Base-by-base conservation (phyloP, 202 grass and related monocot species). In the Bolboschoenoplectus hybrid region DNA sequence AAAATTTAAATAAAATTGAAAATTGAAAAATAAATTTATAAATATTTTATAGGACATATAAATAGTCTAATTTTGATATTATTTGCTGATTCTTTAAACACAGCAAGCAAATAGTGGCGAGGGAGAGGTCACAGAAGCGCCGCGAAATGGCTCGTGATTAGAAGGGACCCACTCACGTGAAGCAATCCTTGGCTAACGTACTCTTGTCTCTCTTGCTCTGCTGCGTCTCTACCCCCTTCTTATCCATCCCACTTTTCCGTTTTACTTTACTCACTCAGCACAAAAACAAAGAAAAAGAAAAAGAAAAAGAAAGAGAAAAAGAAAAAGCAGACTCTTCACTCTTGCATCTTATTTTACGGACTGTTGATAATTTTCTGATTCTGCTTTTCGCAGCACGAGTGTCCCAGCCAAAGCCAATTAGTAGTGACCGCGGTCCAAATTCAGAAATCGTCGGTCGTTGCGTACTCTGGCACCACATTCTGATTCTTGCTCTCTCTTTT, bases 161-260 rank as follows among this genome's bases (percentile, higher is more conserved):
- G 47, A 55, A 56, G 63, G 81, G 81, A 70, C 81, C 81, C 81
- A 84, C 81, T 65, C 81, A 84, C 81, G 81, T 84, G 81, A 68
- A 70, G 81, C 81, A 84, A 84, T 84, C 81, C 81, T 41, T 53
- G 41, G 81, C 26, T 57, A 70, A 70, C 63, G 62, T 84, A 84
- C 81, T 84, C 0, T 70, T 57, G 32, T 84, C 45, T 84, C 63
- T 70, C 63, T 84, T 84, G 7, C 46, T 47, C 63, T 51, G 26
- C 26, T 26, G 26, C 26, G 26, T 9, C 3, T 50, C 63, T 46
- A 16, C 55, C 13, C 13, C 13, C 1, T 9, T 83, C 38, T 67
- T 84, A 52, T 84, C 62, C 65, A 52, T 84, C 62, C 65, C n/a
- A 66, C 11, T 9, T 67, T 36, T 66, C 0, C 81, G 55, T 35